Evolutionary conservation across 768 basidiomycete genomes (phyloP), one percentile per base, ranked within the genome.

Genomic region (Solioccasus polychromus): DNA sequence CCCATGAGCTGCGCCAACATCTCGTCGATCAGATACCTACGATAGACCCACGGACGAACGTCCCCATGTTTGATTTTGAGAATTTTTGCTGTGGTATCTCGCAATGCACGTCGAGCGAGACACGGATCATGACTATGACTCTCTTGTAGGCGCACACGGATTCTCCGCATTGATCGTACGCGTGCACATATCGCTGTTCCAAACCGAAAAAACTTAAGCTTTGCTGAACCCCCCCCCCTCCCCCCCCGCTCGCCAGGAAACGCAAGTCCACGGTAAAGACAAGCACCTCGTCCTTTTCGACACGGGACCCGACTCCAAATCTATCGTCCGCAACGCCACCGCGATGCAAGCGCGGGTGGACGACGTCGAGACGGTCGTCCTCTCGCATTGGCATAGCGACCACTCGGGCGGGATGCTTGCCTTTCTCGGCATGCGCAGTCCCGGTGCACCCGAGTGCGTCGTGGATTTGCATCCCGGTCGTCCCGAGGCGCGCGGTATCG

Each of bases 381-480:
- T 80, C n/a, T 89, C 85, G 22, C 79, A 88, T 59, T 92, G 89
- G 90, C 88, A 87, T 57, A 71, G 76, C 45, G 85, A 87, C 57
- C 83, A 85, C 60, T 82, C 84, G 2, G 83, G 88, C 14, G 85
- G 89, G 9, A 72, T 92, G 44, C 71, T 85, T 29, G 74, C 85
- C 5, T 82, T 87, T 53, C 70, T 87, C 2, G 64, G 72, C 29
- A 61, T 76, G 47, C 74, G 81, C 41, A 50, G 57, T 8, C 45
- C 63, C 25, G 24, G 24, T 10, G 50, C 54, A 2, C 39, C 46
- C 24, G 59, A 62, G 5, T 78, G 81, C 51, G 52, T 74, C 46
- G 77, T 87, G 12, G 91, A 93, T 59, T 69, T 88, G 22, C 91
- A 92, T 61, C 90, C 89, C 0, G 74, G 79, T 54, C 77, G 88